These are phyloP conservation scores for Lachnum nothofagi DNA, from an alignment of 2,329 filamentous ascomycete genomes.

Conservation along the genomic window DNA sequence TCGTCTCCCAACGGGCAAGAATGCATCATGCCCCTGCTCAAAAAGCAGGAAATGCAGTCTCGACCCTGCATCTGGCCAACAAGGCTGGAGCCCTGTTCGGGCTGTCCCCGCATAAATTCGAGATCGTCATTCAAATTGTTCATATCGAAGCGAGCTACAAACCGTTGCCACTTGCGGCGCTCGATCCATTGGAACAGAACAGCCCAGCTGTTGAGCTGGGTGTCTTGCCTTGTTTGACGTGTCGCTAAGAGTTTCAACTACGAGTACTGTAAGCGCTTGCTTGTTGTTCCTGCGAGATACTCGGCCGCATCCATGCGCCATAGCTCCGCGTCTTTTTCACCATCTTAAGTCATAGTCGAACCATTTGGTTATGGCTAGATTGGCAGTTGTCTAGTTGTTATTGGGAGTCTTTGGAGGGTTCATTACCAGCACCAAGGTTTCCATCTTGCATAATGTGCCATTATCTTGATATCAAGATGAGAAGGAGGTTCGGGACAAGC, in stretches of 20 bases:
- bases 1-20: not conserved
- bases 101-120: not conserved
- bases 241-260: not conserved
- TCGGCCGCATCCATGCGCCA: not conserved
- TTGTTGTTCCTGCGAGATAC: not conserved
- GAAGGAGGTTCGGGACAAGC: not conserved
- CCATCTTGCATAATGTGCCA: too few relatives aligned
- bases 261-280: not conserved
- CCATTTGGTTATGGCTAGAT: too few relatives aligned
- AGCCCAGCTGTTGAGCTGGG: not conserved
- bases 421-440: too few relatives aligned
- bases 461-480: not conserved
- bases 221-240: not conserved
- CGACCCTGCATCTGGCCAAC: not conserved
- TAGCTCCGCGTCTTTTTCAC: not conserved
- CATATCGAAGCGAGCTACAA: too few relatives aligned
- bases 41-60: conserved; percentile 1
- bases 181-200: too few relatives aligned
- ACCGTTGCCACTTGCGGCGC: too few relatives aligned
- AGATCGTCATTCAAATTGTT: too few relatives aligned
- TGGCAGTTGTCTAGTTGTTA: too few relatives aligned
- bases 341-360: too few relatives aligned
- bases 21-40: conserved; percentile 3
- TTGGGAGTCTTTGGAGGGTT: too few relatives aligned
- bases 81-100: not conserved